A percentile compares a stretch with the other conserved stretches of the same genome.
Evolutionary conservation across 306 rosid species (phyloP).

Genomic region (Prunus armeniaca): DNA sequence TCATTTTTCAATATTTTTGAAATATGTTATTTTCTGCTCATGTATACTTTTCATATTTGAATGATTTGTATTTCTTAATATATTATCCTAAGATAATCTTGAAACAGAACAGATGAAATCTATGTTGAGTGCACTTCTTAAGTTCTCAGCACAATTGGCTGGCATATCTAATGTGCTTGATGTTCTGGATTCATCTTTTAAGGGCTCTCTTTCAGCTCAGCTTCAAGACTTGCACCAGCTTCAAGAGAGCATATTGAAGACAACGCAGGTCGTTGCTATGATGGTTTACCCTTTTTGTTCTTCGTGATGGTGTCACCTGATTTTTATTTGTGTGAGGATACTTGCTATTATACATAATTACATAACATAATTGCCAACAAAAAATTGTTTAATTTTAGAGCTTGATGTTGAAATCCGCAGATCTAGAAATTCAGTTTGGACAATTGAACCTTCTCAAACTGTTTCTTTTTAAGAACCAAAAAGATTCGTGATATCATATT

Average conservation of each 20-base stretch:
- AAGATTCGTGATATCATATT: not conserved
- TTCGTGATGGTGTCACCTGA: constrained; percentile 9
- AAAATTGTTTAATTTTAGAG: too few relatives aligned
- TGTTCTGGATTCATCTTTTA: constrained; percentile 83
- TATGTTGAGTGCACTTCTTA: constrained; percentile 61
- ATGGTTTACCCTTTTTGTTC: constrained; percentile 8
- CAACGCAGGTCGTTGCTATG: constrained; percentile 74
- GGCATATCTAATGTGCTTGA: constrained; percentile 89
- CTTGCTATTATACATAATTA: not conserved
- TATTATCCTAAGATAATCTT: constrained; percentile 54
- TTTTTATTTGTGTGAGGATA: constrained; percentile 10
- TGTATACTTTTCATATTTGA: not conserved
- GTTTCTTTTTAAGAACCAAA: too few relatives aligned
- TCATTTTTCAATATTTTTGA: constrained; percentile 9
- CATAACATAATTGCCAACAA: too few relatives aligned
- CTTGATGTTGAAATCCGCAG: too few relatives aligned
- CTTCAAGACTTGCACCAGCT: constrained; percentile 78
- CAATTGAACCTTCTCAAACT: too few relatives aligned
- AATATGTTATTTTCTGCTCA: not conserved
- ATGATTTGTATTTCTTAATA: constrained; percentile 34
- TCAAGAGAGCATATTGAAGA: constrained; percentile 74
- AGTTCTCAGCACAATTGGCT: constrained; percentile 60
- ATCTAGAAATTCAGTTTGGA: too few relatives aligned
- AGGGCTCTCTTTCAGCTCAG: constrained; percentile 78
- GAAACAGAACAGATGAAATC: constrained; percentile 47